Conservation (phyloP, 1,284 basidiomycete species). For the Pseudozyma tsukubaensis region DNA sequence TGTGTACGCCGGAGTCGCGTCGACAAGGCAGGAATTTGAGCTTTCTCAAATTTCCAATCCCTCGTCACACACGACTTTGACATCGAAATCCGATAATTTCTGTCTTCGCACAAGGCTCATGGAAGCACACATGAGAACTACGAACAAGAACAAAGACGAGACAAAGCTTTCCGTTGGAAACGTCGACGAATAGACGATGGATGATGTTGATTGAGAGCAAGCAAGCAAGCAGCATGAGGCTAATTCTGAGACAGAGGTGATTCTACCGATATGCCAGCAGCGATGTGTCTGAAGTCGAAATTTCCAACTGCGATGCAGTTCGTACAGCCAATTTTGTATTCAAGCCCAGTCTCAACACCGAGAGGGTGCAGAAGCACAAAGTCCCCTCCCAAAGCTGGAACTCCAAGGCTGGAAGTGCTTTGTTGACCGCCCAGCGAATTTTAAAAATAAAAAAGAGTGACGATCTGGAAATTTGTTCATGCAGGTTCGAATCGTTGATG, state of each 20-base stretch:
- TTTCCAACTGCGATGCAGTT: neutral
- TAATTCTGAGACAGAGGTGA: neutral
- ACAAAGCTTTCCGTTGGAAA: neutral
- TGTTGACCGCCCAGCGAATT: no score
- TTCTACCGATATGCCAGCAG: neutral
- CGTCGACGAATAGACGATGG: neutral
- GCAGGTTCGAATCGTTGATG: no score
- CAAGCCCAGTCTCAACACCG: no score
- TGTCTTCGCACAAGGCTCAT: no score
- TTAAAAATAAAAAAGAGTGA: no score
- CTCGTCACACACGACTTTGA: no score
- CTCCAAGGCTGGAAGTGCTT: no score
- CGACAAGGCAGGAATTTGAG: slow-evolving; percentile 9
- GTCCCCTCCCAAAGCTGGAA: no score
- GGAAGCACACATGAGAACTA: no score
- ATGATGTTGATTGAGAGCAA: neutral
- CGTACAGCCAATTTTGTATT: neutral
- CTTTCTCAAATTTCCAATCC: neutral
- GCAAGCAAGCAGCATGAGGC: neutral
- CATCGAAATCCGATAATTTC: no score
- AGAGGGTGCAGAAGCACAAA: no score
- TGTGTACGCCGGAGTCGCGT: slow-evolving; percentile 19
- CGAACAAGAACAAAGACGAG: neutral
- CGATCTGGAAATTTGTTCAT: no score
- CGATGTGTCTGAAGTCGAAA: neutral